Evolutionary conservation across 441 rosid species (phyloP).

Genomic region (Lagerstroemia fauriei): DNA sequence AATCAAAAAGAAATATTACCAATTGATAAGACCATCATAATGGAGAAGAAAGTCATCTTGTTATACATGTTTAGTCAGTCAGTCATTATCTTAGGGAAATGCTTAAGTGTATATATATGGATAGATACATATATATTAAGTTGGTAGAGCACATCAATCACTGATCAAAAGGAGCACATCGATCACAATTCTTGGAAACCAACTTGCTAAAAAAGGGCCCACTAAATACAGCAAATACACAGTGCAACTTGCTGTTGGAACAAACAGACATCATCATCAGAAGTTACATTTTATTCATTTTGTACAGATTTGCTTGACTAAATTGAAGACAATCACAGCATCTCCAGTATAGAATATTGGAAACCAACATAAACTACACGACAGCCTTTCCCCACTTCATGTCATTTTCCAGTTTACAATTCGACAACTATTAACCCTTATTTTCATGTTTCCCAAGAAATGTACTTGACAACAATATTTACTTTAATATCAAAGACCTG

Average conservation of each 20-base stretch:
- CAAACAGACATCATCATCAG: background rate
- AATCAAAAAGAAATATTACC: too few species aligned
- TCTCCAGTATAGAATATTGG: background rate
- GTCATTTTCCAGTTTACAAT: background rate
- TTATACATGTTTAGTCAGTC: too few species aligned
- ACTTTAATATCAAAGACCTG: conserved; percentile 35
- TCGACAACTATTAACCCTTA: background rate
- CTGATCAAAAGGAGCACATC: too few species aligned
- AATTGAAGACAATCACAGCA: background rate
- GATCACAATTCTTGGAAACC: too few species aligned
- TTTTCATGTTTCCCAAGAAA: background rate
- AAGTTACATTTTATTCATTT: background rate
- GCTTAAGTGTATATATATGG: too few species aligned
- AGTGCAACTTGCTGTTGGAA: background rate
- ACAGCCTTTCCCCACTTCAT: background rate
- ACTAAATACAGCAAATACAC: too few species aligned
- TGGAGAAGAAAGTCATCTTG: too few species aligned
- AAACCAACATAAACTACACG: background rate
- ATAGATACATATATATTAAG: too few species aligned
- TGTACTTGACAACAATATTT: background rate
- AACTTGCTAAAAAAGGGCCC: too few species aligned
- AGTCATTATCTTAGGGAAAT: too few species aligned
- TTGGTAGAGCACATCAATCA: too few species aligned
- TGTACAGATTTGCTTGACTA: background rate
- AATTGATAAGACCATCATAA: too few species aligned